phyloP scores from a whole-genome alignment of 139 green algal species.

The Ulvella scutata region DNA sequence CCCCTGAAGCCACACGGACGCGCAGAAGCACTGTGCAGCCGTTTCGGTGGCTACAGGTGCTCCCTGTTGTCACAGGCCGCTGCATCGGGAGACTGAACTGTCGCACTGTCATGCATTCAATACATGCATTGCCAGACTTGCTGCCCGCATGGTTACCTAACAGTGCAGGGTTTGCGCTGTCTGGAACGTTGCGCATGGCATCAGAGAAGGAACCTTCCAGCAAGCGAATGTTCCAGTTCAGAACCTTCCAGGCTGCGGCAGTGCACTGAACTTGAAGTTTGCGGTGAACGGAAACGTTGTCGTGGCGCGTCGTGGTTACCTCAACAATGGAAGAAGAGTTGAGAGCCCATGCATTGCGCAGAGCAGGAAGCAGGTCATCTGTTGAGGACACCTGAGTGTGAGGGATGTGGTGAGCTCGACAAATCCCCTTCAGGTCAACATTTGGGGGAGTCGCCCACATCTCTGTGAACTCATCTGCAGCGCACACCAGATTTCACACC shows the following conservation, averaged over 20 bases:
- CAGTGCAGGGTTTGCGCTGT: background rate
- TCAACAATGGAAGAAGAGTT: conserved; percentile 80
- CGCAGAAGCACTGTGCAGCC: conserved; percentile 27
- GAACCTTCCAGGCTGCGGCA: conserved; percentile 17
- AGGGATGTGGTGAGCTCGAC: conserved; percentile 54
- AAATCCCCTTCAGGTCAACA: conserved; percentile 55
- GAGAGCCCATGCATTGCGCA: conserved; percentile 54
- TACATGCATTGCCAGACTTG: background rate
- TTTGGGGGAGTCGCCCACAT: conserved; percentile 87
- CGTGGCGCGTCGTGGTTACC: conserved; percentile 38
- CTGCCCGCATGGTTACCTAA: background rate
- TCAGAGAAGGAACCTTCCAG: too few relatives aligned
- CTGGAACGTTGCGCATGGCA: background rate
- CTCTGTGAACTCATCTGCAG: conserved; percentile 40
- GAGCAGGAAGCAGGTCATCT: conserved; percentile 38
- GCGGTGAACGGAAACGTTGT: conserved; percentile 61
- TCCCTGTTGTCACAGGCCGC: conserved; percentile 35
- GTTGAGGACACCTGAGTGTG: conserved; percentile 43
- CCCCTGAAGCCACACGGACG: conserved; percentile 10
- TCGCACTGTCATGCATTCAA: background rate
- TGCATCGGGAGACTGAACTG: conserved; percentile 42
- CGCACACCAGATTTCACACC: too few relatives aligned
- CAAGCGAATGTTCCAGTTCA: background rate
- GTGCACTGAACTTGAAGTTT: conserved; percentile 31
- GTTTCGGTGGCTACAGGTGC: background rate